Conservation (phyloP, 805 yeast species). For the Saccharomycopsis fibuligera region DNA sequence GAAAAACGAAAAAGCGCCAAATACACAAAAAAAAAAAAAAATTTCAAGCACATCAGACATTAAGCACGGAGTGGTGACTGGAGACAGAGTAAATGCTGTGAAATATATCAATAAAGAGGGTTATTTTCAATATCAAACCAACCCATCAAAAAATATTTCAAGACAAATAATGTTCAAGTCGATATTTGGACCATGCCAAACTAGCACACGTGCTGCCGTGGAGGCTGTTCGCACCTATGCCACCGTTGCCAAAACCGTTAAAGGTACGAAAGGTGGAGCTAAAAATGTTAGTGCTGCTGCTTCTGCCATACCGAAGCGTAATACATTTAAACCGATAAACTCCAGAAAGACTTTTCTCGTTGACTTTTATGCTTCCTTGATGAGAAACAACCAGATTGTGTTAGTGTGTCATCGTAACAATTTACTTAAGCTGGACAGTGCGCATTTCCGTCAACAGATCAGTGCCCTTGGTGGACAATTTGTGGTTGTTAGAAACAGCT, state of each 20-base stretch:
- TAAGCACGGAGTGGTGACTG: too few relatives aligned
- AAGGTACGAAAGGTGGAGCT: too few relatives aligned
- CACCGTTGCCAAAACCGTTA: slow-evolving; percentile 9
- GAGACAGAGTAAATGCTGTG: too few relatives aligned
- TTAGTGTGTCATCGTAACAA: slow-evolving; percentile 84
- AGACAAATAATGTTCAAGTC: background rate
- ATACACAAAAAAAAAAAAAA: too few relatives aligned
- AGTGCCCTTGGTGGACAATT: slow-evolving; percentile 60
- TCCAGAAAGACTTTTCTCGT: slow-evolving; percentile 84
- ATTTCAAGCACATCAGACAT: too few relatives aligned
- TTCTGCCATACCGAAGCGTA: slow-evolving; percentile 25
- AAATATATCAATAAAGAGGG: too few relatives aligned
- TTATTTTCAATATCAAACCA: too few relatives aligned
- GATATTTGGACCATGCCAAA: background rate
- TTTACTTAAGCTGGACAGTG: slow-evolving; percentile 62
- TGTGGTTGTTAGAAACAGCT: slow-evolving; percentile 57
- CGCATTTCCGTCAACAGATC: slow-evolving; percentile 54
- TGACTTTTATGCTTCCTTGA: slow-evolving; percentile 68
- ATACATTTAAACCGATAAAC: slow-evolving; percentile 53
- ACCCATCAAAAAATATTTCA: too few relatives aligned
- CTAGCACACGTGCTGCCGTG: background rate
- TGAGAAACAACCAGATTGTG: slow-evolving; percentile 62
- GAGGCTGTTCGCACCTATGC: background rate
- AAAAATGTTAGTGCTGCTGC: too few relatives aligned
- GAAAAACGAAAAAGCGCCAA: too few relatives aligned